Conservation (phyloP, 495 filamentous ascomycete genomes). For the Astrocystis sublimbata region DNA sequence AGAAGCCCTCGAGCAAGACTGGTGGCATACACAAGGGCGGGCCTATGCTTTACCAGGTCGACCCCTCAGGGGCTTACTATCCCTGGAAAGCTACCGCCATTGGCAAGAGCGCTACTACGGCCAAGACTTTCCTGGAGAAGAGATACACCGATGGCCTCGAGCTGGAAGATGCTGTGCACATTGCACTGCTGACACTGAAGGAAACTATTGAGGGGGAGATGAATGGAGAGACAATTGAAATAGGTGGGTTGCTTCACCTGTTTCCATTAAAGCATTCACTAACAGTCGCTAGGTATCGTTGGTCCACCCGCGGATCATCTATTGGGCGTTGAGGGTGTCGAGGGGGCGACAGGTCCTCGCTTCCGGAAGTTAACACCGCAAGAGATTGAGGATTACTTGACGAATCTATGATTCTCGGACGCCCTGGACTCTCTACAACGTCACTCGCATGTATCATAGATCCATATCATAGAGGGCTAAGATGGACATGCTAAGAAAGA, state of each 20-base stretch:
- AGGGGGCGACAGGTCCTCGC: constrained; percentile 83
- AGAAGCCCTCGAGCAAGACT: constrained; percentile 74
- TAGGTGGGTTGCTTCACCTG: constrained; percentile 60
- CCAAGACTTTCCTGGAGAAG: constrained; percentile 99
- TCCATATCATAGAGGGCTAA: constrained; percentile 40
- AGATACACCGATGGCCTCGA: constrained; percentile 95
- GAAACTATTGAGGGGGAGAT: constrained; percentile 99
- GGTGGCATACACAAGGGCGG: constrained; percentile 95
- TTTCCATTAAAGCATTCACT: constrained; percentile 25
- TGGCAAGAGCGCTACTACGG: constrained; percentile 95
- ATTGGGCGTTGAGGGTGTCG: constrained; percentile 89
- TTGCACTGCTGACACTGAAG: constrained; percentile 95
- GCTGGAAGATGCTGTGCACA: constrained; percentile 97
- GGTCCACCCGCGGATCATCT: constrained; percentile 91
- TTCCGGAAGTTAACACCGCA: constrained; percentile 96
- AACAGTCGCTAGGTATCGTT: constrained; percentile 73
- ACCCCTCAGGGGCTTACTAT: constrained; percentile 95
- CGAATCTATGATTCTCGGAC: constrained; percentile 75
- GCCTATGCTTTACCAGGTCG: constrained; percentile 96
- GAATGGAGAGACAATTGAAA: constrained; percentile 98
- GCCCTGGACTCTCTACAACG: constrained; percentile 24
- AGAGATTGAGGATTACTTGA: constrained; percentile 99
- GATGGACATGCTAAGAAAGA: constrained; percentile 27
- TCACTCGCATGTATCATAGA: constrained; percentile 45
- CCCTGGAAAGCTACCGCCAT: constrained; percentile 99